Conservation (phyloP, 306 rosid species). For the Pterocarpus santalinus region DNA sequence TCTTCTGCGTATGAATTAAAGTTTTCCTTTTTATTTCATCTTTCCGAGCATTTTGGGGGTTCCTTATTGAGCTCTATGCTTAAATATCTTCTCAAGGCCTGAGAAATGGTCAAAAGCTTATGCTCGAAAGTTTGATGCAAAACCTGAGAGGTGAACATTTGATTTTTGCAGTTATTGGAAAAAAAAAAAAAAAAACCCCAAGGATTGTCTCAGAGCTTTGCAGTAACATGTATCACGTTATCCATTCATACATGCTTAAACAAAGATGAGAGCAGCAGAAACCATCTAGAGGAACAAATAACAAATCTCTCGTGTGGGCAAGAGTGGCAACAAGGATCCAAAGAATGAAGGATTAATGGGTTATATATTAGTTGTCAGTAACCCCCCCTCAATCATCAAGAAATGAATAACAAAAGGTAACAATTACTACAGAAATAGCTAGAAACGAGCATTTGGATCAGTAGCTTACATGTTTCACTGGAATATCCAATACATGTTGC, state of each 20-base stretch:
- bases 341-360: background rate
- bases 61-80: conserved; percentile 8
- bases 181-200: background rate
- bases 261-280: conserved; percentile 11
- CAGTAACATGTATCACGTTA: conserved; percentile 8
- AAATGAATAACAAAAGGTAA: conserved; percentile 27
- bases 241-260: conserved; percentile 15
- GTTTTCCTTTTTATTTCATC: conserved; percentile 21
- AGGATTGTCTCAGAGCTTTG: background rate
- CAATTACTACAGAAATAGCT: conserved; percentile 32
- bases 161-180: background rate
- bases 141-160: conserved; percentile 10
- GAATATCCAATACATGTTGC: conserved; percentile 78
- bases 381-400: conserved; percentile 28
- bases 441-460: conserved; percentile 15
- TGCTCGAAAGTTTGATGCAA: background rate
- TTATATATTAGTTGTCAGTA: background rate
- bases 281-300: conserved; percentile 5
- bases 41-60: conserved; percentile 10
- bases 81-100: conserved; percentile 7
- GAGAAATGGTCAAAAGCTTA: conserved; percentile 2
- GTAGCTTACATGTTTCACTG: conserved; percentile 72
- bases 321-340: background rate
- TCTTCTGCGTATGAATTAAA: background rate
- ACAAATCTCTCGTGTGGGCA: background rate